Base-by-base conservation (phyloP, 2,329 filamentous ascomycete species). In the Pseudonectria foliicola region DNA sequence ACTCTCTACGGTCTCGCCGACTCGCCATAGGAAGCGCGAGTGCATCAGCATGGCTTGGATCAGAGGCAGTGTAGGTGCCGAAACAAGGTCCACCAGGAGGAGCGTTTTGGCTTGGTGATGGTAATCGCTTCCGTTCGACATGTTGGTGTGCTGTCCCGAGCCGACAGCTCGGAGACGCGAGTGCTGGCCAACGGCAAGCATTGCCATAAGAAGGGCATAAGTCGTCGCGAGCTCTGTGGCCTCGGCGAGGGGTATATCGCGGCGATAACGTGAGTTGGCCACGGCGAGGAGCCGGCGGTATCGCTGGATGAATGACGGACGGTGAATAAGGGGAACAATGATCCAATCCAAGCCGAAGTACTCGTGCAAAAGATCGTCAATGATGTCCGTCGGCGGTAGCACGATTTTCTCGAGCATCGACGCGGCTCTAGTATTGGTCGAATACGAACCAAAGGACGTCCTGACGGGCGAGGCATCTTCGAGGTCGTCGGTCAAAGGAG, bases 281-380 rank as follows among this genome's bases (percentile, higher is more conserved):
- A 53, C 50, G 14, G 50, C 50, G 7, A 51, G 45, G 13, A 53
- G 50, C 0, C 48, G 50, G 13, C 50, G 48, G n/a, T 53, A 53
- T 7, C 50, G 43, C 11, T 48, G 46, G 8, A 45, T 33, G 25
- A 53, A 53, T 2, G 49, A 42, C 11, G 45, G 43, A 4, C 45
- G 46, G 11, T 53, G 50, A 4, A 53, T 37, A 7, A 50, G 15
- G 23, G 50, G 50, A 37, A 53, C 40, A 13, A 43, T 34, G 27
- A 46, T 47, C 50, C 50, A 53, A 34, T 53, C 50, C 8, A 45
- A 37, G 23, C 39, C 39, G 26, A 53, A 53, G 16, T 53, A 53
- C 40, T 50, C 50, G 25, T 28, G 33, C 6, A 53, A 31, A 5
- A 52, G 28, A 13, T 53, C 48, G 33, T 53, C 50, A 44, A 53